A percentile compares a stretch with the other conserved stretches of the same genome.
Evolutionary conservation across 495 filamentous ascomycete genomes (phyloP).

Genomic region (Cetradonia linearis): DNA sequence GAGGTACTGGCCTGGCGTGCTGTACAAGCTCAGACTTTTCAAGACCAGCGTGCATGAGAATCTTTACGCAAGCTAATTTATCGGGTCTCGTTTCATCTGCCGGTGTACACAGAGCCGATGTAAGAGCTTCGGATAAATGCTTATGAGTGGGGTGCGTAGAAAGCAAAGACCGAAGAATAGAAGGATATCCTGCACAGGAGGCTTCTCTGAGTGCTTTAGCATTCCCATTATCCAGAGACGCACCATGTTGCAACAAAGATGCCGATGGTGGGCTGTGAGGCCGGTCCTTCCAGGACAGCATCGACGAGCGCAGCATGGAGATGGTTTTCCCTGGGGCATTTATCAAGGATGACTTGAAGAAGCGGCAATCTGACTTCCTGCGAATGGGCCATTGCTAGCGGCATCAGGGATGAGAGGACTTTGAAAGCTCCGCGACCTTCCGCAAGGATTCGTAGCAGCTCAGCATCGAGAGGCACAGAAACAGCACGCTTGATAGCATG

Average conservation of each 20-base stretch:
- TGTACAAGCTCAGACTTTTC: background rate
- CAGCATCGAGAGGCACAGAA: conserved; percentile 1
- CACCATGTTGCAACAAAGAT: conserved; percentile 14
- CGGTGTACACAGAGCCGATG: conserved; percentile 14
- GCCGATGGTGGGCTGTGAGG: conserved; percentile 16
- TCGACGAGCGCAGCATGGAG: conserved; percentile 18
- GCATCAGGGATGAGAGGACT: conserved; percentile 11
- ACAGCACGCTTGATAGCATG: conserved; percentile 14
- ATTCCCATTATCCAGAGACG: conserved; percentile 10
- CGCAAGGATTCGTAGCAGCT: conserved; percentile 5
- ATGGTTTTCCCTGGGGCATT: conserved; percentile 5
- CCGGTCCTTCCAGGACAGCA: conserved; percentile 12
- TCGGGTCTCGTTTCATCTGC: background rate
- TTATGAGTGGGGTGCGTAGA: conserved; percentile 3
- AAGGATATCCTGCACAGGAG: conserved; percentile 12
- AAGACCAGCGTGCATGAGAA: conserved; percentile 4
- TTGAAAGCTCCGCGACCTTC: background rate
- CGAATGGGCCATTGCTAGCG: conserved; percentile 13
- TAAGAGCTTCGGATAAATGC: conserved; percentile 14
- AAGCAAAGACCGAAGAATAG: conserved; percentile 16
- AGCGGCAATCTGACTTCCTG: conserved; percentile 14
- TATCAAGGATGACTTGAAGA: conserved; percentile 13
- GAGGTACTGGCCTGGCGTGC: background rate
- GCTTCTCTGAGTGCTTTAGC: conserved; percentile 15
- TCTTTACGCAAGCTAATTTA: conserved; percentile 5